These are phyloP conservation scores for Plasmodium sp. DNA, from an alignment of 169 alveolate species.

Conservation along the genomic window DNA sequence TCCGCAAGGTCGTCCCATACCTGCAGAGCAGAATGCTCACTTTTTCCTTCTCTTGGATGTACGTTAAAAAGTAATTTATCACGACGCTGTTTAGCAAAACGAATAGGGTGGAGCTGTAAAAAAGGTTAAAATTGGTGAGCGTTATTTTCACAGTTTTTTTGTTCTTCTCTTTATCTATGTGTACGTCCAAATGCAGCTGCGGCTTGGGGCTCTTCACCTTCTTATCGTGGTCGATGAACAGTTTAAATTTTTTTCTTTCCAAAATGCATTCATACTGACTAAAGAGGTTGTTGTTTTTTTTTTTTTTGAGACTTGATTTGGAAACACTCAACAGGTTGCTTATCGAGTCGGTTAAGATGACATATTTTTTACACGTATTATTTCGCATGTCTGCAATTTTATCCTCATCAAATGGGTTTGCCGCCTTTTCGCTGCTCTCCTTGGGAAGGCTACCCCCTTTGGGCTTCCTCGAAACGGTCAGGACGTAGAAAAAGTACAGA, in stretches of 20 bases:
- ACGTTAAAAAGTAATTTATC: slow-evolving; percentile 34
- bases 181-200: slow-evolving; percentile 51
- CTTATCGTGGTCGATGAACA: slow-evolving; percentile 36
- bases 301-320: slow-evolving; percentile 16
- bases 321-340: slow-evolving; percentile 54
- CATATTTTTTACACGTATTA: slow-evolving; percentile 40
- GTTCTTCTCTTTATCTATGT: slow-evolving; percentile 23
- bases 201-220: not conserved
- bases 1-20: not conserved
- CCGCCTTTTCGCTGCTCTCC: not conserved
- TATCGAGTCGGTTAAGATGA: slow-evolving; percentile 47
- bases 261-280: slow-evolving; percentile 45
- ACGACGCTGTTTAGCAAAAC: slow-evolving; percentile 21
- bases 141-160: slow-evolving; percentile 32
- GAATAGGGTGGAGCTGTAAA: slow-evolving; percentile 65
- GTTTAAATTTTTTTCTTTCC: slow-evolving; percentile 39
- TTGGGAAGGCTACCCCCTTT: not conserved
- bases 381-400: not conserved
- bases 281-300: not conserved
- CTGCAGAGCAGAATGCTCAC: not conserved
- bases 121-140: slow-evolving; percentile 30
- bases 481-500: slow-evolving; percentile 38
- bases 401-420: not conserved
- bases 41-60: slow-evolving; percentile 61
- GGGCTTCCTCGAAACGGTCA: not conserved